Conservation (phyloP, 371 early-diverging fungal species). For the Rhizopus sp. region DNA sequence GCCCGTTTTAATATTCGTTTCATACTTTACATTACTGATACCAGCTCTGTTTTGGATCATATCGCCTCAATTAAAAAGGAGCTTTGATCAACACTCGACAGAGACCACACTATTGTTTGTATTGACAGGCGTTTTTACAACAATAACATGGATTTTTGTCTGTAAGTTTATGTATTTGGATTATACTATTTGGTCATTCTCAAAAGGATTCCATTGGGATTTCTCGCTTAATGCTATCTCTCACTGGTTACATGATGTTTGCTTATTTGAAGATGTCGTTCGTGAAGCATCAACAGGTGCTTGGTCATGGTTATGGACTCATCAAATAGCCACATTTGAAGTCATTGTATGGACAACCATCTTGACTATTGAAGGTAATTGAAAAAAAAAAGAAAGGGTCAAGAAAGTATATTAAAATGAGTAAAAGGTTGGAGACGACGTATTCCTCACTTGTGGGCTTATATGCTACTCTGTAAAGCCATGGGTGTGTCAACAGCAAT, state of each 20-base stretch:
- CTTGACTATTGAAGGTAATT: constrained; percentile 46
- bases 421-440: constrained; percentile 30
- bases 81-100: constrained; percentile 1
- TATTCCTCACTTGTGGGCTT: constrained; percentile 44
- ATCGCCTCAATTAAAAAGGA: constrained; percentile 6
- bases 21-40: constrained; percentile 38
- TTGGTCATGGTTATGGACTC: constrained; percentile 49
- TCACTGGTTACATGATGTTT: constrained; percentile 42
- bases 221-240: constrained; percentile 32
- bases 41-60: constrained; percentile 29
- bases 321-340: constrained; percentile 43
- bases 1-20: constrained; percentile 34
- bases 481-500: constrained; percentile 45
- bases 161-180: constrained; percentile 34
- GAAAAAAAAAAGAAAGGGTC: not conserved
- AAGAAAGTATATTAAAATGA: not conserved
- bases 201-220: constrained; percentile 1
- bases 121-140: constrained; percentile 22
- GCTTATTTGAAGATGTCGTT: constrained; percentile 45
- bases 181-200: constrained; percentile 12
- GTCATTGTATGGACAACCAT: constrained; percentile 47
- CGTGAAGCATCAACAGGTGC: constrained; percentile 34
- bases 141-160: constrained; percentile 46
- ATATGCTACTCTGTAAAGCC: constrained; percentile 44
- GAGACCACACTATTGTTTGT: constrained; percentile 14